A percentile compares a stretch with the other conserved stretches of the same genome.
Conservation (phyloP, 108 stramenopile genomes). For the Aurantiochytrium sp. region DNA sequence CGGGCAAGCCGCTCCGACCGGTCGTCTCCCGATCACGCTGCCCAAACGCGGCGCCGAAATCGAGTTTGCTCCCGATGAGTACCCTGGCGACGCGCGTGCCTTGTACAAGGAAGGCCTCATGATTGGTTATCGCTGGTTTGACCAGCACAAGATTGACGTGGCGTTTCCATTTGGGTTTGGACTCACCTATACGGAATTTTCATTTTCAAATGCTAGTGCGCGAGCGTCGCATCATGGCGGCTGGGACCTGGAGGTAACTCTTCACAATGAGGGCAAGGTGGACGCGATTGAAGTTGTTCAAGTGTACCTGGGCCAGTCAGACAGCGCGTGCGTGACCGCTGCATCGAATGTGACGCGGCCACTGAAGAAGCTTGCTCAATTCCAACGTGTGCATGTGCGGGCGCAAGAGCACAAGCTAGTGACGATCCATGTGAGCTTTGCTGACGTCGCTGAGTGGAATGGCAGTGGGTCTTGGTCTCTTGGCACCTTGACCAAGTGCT, state of each 20-base stretch:
- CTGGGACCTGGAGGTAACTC: background rate
- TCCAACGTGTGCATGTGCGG: background rate
- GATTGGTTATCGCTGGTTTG: constrained; percentile 64
- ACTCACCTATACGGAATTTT: constrained; percentile 42
- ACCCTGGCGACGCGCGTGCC: constrained; percentile 25
- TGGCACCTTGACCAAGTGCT: background rate
- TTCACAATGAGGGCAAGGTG: background rate
- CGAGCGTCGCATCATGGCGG: constrained; percentile 4
- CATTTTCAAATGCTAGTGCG: constrained; percentile 46
- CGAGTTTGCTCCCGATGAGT: constrained; percentile 16
- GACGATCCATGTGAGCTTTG: background rate
- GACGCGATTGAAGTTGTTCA: background rate
- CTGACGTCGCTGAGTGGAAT: background rate
- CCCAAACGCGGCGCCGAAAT: constrained; percentile 29
- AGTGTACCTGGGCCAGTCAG: background rate
- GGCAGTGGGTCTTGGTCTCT: background rate
- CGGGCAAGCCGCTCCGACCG: constrained; percentile 50
- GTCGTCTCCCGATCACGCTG: constrained; percentile 54
- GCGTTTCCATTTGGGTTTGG: constrained; percentile 68
- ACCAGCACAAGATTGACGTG: constrained; percentile 36
- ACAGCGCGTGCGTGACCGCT: background rate
- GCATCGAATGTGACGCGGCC: background rate
- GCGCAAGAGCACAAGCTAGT: background rate
- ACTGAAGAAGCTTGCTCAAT: background rate
- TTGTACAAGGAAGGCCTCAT: constrained; percentile 58